Evolutionary conservation across 2,329 filamentous ascomycete genomes (phyloP).

Genomic region (Arthrobotrys iridis): DNA sequence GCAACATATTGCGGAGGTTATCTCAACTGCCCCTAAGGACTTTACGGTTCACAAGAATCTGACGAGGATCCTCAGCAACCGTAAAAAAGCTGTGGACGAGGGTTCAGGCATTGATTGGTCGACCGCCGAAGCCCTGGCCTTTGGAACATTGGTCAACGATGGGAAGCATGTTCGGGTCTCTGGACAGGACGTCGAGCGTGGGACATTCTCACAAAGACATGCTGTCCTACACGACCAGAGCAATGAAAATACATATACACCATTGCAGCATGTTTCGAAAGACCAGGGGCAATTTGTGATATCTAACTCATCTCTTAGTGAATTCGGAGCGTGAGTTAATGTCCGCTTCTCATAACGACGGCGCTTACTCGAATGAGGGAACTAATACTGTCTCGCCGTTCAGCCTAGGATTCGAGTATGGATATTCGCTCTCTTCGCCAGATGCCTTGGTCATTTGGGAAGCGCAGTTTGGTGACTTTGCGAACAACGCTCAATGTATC

Average conservation of each 20-base stretch:
- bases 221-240: constrained; percentile 98
- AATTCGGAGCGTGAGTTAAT: constrained; percentile 71
- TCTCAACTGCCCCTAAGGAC: constrained; percentile 80
- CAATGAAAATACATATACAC: constrained; percentile 90
- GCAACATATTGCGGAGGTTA: constrained; percentile 81
- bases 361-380: background rate
- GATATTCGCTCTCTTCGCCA: constrained; percentile 95
- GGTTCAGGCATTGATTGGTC: constrained; percentile 98
- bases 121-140: constrained; percentile 93
- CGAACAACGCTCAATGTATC: constrained; percentile 99
- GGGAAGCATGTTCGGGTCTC: constrained; percentile 94
- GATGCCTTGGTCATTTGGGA: constrained; percentile 99
- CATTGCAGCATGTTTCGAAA: constrained; percentile 85
- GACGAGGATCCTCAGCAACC: constrained; percentile 89
- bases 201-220: constrained; percentile 98
- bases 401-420: constrained; percentile 95
- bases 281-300: constrained; percentile 97
- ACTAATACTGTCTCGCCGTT: constrained; percentile 63
- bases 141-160: constrained; percentile 88
- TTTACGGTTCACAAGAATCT: constrained; percentile 94
- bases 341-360: background rate
- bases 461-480: constrained; percentile 98
- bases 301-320: constrained; percentile 88
- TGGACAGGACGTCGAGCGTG: constrained; percentile 98
- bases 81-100: constrained; percentile 85